Evolutionary conservation across 805 yeast species (phyloP), one percentile per base, ranked within the genome.

Genomic region (Metschnikowia proteae): DNA sequence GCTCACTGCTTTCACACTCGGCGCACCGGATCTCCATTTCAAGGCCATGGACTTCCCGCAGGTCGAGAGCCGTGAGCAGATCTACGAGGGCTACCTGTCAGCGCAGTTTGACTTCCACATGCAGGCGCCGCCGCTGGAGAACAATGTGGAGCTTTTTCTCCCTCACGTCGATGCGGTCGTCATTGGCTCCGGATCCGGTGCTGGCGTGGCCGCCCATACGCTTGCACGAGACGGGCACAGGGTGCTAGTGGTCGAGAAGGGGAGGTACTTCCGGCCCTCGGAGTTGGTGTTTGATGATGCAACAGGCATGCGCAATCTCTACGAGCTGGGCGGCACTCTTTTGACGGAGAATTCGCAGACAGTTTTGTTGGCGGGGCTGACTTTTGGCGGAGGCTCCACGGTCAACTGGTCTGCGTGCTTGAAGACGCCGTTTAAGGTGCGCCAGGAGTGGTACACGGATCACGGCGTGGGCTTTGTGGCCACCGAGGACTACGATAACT

Each of bases 361-460:
- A 10, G 48, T 65, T 8, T 51, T 76, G 3, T 57, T 78, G 39
- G 81, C 83, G 0, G 84, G 83, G 5, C 54, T 81, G 2, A 76
- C 79, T 0, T 74, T 80, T 47, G 84, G 84, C 5, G 84, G 83
- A 10, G 83, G 83, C 5, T 67, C 80, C 5, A 77, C 83, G 10
- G 74, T 80, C 38, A 80, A 80, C 62, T 80, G 84, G 84, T 72
- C 78, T 9, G 82, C 83, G 13, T 67, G 76, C 49, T 56, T 80
- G 47, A 69, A 66, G 35, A 75, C 83, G 0, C 79, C 80, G 1
- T 75, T 72, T 60, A 67, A 68, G 45, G 78, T 79, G 3, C 70
- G 84, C 43, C 62, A 69, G 30, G 81, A 78, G 55, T 80, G 81
- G 81, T 75, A 70, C 34, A 71, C 67, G 40, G 64, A 71, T 26